Conservation (phyloP, 495 filamentous ascomycete species). For the Cudoniella acicularis region DNA sequence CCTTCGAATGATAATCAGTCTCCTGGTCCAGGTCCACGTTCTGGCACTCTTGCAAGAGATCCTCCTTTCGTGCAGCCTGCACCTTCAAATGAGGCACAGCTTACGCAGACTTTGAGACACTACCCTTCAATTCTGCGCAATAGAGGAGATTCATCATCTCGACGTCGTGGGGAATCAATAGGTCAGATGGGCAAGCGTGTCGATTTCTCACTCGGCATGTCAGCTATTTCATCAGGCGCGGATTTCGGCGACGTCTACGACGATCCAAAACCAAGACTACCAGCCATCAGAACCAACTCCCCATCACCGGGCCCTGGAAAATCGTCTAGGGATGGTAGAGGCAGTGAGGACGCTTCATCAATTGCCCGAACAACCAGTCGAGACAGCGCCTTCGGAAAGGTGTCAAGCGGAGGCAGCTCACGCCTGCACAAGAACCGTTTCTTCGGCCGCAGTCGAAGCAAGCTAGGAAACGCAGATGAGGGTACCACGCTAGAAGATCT, state of each 20-base stretch:
- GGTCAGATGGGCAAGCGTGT: slow-evolving; percentile 60
- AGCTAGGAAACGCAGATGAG: slow-evolving; percentile 20
- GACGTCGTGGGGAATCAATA: slow-evolving; percentile 56
- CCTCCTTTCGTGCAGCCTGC: slow-evolving; percentile 46
- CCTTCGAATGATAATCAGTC: not conserved
- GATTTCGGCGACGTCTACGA: slow-evolving; percentile 68
- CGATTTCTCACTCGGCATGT: slow-evolving; percentile 74
- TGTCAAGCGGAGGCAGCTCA: not conserved
- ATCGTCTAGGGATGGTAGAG: not conserved
- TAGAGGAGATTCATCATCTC: slow-evolving; percentile 32
- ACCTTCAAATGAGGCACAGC: not conserved
- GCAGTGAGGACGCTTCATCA: slow-evolving; percentile 3
- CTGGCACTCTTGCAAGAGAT: slow-evolving; percentile 16
- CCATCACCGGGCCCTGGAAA: slow-evolving; percentile 5
- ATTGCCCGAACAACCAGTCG: slow-evolving; percentile 20
- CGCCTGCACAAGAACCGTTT: slow-evolving; percentile 35
- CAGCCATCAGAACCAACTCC: slow-evolving; percentile 5
- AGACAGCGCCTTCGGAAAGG: not conserved
- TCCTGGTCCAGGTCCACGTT: slow-evolving; percentile 18
- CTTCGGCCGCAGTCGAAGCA: slow-evolving; percentile 24
- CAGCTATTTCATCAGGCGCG: slow-evolving; percentile 53
- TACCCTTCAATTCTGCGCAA: slow-evolving; percentile 55
- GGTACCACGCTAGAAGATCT: slow-evolving; percentile 30
- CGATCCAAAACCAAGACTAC: slow-evolving; percentile 31
- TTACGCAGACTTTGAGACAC: slow-evolving; percentile 1